Evolutionary conservation across 2,329 filamentous ascomycete genomes (phyloP), one percentile per base, ranked within the genome.

Genomic region (Fusarium begoniae): DNA sequence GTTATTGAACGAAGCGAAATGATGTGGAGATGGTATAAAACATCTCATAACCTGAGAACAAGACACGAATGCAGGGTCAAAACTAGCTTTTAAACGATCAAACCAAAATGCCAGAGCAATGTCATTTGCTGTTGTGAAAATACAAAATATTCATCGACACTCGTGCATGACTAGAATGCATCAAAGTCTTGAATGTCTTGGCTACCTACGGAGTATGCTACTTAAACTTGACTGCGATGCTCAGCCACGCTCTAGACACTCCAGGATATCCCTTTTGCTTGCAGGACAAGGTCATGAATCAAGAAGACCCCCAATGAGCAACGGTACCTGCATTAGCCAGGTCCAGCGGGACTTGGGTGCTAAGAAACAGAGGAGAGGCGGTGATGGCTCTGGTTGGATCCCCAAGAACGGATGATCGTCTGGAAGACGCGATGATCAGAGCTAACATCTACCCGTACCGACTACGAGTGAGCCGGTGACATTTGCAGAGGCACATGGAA

Each of bases 261-360:
- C 68, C 63, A 60, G 58, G 38, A 44, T 13, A 61, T 71, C 68
- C 41, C 60, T 51, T 75, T 76, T 51, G 50, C 61, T 28, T 40
- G 14, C 71, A 64, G 58, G 56, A 43, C 56, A 69, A 69, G 64
- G 63, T 15, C 44, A 66, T 62, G 68, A 73, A 69, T 74, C 68
- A 74, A 63, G 72, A 50, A n/a, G 40, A 47, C 41, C 41, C 45
- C n/a, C 22, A 40, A 54, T 40, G 54, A 63, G 51, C 30, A 63
- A 66, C 41, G 64, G 72, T 75, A 75, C 72, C 72, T 74, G 72
- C 72, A 74, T 75, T 74, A 74, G 66, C 48, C 32, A 51, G 70
- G 32, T 55, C 41, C 51, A 62, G 45, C 48, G 61, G 57, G 37
- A 50, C 58, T 51, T 63, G 24, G 44, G 41, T 64, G 55, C 59